Evolutionary conservation across 2,329 filamentous ascomycete genomes (phyloP).

Genomic region (Fusarium sororula): DNA sequence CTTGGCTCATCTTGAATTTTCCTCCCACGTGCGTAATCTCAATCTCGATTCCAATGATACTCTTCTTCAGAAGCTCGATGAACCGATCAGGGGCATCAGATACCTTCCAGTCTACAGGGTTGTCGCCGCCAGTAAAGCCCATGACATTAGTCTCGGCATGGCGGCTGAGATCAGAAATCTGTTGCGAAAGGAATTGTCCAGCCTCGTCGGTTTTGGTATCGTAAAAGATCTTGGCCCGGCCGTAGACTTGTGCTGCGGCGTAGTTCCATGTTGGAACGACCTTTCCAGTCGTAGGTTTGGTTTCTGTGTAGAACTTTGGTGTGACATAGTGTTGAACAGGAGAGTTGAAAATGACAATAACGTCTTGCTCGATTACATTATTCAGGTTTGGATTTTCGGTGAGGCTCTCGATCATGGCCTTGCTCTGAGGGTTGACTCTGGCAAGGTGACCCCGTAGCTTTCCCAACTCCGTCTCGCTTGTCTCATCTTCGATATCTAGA

Average conservation of each 20-base stretch:
- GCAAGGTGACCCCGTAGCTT: slow-evolving; percentile 70
- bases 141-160: slow-evolving; percentile 65
- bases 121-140: slow-evolving; percentile 57
- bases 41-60: slow-evolving; percentile 70
- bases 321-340: slow-evolving; percentile 71
- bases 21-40: slow-evolving; percentile 63
- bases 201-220: slow-evolving; percentile 59
- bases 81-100: slow-evolving; percentile 65
- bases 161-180: slow-evolving; percentile 62
- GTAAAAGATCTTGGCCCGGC: slow-evolving; percentile 62
- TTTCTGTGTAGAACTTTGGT: slow-evolving; percentile 73
- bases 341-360: slow-evolving; percentile 70
- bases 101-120: slow-evolving; percentile 61
- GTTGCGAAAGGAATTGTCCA: slow-evolving; percentile 54
- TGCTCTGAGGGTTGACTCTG: slow-evolving; percentile 69
- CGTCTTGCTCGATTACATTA: slow-evolving; percentile 59
- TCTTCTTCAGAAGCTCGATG: slow-evolving; percentile 65
- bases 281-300: slow-evolving; percentile 71
- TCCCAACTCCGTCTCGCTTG: slow-evolving; percentile 51
- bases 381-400: slow-evolving; percentile 22
- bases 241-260: slow-evolving; percentile 70
- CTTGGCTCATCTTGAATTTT: slow-evolving; percentile 75
- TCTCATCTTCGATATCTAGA: slow-evolving; percentile 58
- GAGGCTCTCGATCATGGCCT: slow-evolving; percentile 63
- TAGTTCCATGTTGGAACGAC: slow-evolving; percentile 80